Evolutionary conservation across 2,329 filamentous ascomycete genomes (phyloP).

Genomic region (Rutstroemia sp.): DNA sequence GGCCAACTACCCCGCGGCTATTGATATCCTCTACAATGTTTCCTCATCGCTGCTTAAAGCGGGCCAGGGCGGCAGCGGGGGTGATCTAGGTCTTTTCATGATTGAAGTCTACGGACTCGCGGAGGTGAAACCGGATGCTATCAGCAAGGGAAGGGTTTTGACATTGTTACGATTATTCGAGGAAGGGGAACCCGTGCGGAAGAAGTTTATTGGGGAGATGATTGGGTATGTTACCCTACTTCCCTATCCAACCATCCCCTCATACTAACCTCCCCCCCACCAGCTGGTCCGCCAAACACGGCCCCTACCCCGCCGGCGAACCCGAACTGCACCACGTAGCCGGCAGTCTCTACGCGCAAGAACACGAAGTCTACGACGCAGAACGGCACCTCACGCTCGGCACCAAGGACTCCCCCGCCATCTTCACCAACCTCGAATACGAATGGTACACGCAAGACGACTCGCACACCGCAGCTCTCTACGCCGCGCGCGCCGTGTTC

Average conservation of each 20-base stretch:
- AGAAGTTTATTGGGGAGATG: conserved; percentile 84
- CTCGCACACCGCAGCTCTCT: conserved; percentile 78
- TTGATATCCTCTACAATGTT: conserved; percentile 79
- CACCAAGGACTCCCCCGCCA: conserved; percentile 78
- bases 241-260: neutral
- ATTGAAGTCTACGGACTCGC: conserved; percentile 89
- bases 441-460: conserved; percentile 89
- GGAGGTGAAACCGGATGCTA: conserved; percentile 68
- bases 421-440: conserved; percentile 79
- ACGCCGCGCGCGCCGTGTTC: conserved; percentile 78
- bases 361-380: conserved; percentile 87
- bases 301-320: conserved; percentile 85
- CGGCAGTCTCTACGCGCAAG: conserved; percentile 83
- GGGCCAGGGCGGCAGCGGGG: conserved; percentile 88
- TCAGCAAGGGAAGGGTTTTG: conserved; percentile 66
- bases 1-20: conserved; percentile 74
- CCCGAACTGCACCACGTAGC: conserved; percentile 91
- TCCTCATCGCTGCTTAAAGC: conserved; percentile 81
- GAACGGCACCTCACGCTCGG: conserved; percentile 85
- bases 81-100: conserved; percentile 80
- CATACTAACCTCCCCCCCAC: neutral
- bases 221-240: conserved; percentile 51
- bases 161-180: conserved; percentile 76
- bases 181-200: conserved; percentile 77
- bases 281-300: conserved; percentile 78